Evolutionary conservation across 441 rosid species (phyloP).

Genomic region (Syzygium syzygioides): DNA sequence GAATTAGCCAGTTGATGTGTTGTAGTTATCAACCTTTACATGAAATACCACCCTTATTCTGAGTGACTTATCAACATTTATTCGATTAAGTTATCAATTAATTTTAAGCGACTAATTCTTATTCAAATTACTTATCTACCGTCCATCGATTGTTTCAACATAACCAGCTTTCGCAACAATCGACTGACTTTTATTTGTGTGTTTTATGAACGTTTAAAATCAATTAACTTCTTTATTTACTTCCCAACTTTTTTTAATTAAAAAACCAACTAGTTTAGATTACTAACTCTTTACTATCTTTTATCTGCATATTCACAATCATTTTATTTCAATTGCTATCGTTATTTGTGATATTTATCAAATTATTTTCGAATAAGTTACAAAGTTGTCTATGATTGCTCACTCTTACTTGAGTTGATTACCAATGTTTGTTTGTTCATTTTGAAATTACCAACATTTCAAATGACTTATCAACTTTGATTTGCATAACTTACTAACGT

Average conservation of each 20-base stretch:
- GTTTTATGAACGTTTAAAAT: not conserved
- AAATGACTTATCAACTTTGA: not conserved
- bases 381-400: not conserved
- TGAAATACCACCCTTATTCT: not conserved
- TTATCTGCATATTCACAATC: not conserved
- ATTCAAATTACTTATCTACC: not conserved
- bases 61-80: not conserved
- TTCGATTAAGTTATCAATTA: not conserved
- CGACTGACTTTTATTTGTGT: not conserved
- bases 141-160: not conserved
- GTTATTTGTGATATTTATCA: not conserved
- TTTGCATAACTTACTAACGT: not conserved
- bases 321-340: not conserved
- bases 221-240: not conserved
- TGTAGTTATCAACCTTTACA: not conserved
- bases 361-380: not conserved
- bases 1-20: not conserved
- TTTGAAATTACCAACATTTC: not conserved
- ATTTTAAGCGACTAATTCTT: not conserved
- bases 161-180: not conserved
- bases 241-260: not conserved
- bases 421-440: not conserved
- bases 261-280: not conserved
- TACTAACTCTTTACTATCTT: not conserved
- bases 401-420: not conserved